A percentile compares a stretch with the other conserved stretches of the same genome.
These are phyloP conservation scores for Mortierella sp. DNA, from an alignment of 371 early-diverging fungal species.

Conservation along the genomic window DNA sequence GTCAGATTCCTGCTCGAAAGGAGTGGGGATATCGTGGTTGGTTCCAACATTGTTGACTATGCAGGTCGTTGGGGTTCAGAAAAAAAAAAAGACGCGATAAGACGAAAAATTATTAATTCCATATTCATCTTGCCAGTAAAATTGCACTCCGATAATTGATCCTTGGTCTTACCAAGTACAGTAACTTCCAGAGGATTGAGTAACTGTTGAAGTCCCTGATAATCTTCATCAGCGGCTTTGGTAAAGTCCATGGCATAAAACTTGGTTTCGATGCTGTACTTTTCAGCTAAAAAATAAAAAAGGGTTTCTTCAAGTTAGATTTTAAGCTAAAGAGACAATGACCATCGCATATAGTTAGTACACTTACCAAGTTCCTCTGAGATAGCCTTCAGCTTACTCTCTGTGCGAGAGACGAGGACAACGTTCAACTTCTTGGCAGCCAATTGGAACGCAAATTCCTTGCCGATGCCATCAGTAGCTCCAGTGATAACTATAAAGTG, in stretches of 20 bases:
- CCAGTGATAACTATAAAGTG: slow-evolving; percentile 90
- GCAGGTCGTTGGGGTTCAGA: slow-evolving; percentile 8
- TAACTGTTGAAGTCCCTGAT: slow-evolving; percentile 71
- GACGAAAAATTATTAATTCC: slow-evolving; percentile 23
- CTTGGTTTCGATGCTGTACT: slow-evolving; percentile 78
- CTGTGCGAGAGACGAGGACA: slow-evolving; percentile 89
- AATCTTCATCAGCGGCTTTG: slow-evolving; percentile 73
- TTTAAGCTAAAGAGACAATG: background rate
- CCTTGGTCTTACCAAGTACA: slow-evolving; percentile 68
- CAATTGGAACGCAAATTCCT: slow-evolving; percentile 92
- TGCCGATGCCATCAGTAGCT: slow-evolving; percentile 98
- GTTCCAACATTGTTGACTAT: slow-evolving; percentile 95
- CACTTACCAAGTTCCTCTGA: slow-evolving; percentile 76
- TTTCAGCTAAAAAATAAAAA: slow-evolving; percentile 25
- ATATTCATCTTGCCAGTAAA: slow-evolving; percentile 23
- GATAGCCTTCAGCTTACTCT: slow-evolving; percentile 85
- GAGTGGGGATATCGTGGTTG: slow-evolving; percentile 78
- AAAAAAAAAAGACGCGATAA: background rate
- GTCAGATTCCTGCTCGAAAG: slow-evolving; percentile 77
- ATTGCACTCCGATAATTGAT: slow-evolving; percentile 24
- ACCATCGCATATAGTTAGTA: background rate
- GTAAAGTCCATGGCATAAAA: slow-evolving; percentile 89
- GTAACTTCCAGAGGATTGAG: slow-evolving; percentile 72
- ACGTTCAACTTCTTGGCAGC: slow-evolving; percentile 91
- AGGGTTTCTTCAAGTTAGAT: background rate